Evolutionary conservation across 305 asterid genomes (phyloP), one percentile per base, ranked within the genome.

Genomic region (Stenogyne calaminthoides): DNA sequence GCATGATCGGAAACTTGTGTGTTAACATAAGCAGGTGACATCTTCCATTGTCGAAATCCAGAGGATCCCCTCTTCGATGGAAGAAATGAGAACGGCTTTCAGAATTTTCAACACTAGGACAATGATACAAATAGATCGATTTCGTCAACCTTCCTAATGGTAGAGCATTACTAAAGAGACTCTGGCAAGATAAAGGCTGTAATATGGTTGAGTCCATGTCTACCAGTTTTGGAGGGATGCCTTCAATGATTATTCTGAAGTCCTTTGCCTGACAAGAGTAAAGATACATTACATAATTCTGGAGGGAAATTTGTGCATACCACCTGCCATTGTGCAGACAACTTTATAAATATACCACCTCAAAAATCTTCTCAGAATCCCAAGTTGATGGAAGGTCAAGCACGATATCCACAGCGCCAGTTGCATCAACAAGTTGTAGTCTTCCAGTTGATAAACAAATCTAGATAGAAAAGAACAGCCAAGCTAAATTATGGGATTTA

Each of bases 401-500:
- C 79, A 80, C 75, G 69, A 89, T 85, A 78, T 95, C 98, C 49
- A 95, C 77, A 67, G 83, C 75, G 22, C 97, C 98, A 62, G 98
- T 92, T 63, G 98, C 91, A 82, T 95, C 99, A 81, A 81, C 89
- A 79, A 95, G 90, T 82, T 90, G 92, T 82, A 92, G 72, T 80
- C 88, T 84, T 86, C 99, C 98, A 76, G 98, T 89, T 57, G 89
- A 85, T 54, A 54, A 69, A 71, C 96, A 90, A 78, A 87, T 70
- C 99, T 95, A 81, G 70, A 87, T 37, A 74, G 73, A 65, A 73
- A 72, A 67, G 60, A 73, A 77, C 64, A 72, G 44, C 40, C 67
- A 59, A 62, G 67, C 75, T 15, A 61, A 46, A 71, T 7, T 47
- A 59, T 25, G 39, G 71, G 56, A 71, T 58, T 67, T 44, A 27